A percentile compares a stretch with the other conserved stretches of the same genome.
Evolutionary conservation across 208 protist species (phyloP).

Genomic region (Crithidia brevicula): DNA sequence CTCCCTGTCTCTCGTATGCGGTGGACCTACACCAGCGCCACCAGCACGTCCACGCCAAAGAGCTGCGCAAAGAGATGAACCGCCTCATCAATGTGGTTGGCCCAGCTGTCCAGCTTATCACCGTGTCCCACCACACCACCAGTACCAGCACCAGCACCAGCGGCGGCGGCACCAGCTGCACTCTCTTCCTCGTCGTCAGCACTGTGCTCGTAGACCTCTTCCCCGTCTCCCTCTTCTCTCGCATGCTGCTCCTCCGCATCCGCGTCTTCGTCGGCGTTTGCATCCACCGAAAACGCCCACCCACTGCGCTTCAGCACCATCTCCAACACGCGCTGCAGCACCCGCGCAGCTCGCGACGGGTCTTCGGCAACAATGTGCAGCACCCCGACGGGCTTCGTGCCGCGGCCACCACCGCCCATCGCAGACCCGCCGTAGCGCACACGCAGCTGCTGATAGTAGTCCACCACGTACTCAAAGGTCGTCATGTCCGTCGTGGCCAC

Average conservation of each 20-base stretch:
- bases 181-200: neutral
- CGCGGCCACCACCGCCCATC: constrained; percentile 3
- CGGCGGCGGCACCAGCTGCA: neutral
- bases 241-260: constrained; percentile 20
- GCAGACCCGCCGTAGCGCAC: constrained; percentile 14
- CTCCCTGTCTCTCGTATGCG: neutral
- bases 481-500: constrained; percentile 70
- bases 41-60: constrained; percentile 67
- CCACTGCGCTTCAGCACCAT: constrained; percentile 43
- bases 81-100: constrained; percentile 60
- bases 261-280: constrained; percentile 15
- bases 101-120: constrained; percentile 38
- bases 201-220: neutral
- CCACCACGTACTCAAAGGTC: constrained; percentile 72
- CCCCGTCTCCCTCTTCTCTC: constrained; percentile 3
- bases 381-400: constrained; percentile 41
- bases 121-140: neutral
- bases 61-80: constrained; percentile 54
- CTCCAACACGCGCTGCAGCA: constrained; percentile 66
- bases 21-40: constrained; percentile 39
- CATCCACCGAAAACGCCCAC: constrained; percentile 14
- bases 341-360: constrained; percentile 47
- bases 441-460: constrained; percentile 65
- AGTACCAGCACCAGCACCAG: neutral
- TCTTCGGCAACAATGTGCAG: constrained; percentile 61